These are phyloP conservation scores for Diaporthe citriasiana DNA, from an alignment of 2,329 filamentous ascomycete genomes.

Conservation along the genomic window DNA sequence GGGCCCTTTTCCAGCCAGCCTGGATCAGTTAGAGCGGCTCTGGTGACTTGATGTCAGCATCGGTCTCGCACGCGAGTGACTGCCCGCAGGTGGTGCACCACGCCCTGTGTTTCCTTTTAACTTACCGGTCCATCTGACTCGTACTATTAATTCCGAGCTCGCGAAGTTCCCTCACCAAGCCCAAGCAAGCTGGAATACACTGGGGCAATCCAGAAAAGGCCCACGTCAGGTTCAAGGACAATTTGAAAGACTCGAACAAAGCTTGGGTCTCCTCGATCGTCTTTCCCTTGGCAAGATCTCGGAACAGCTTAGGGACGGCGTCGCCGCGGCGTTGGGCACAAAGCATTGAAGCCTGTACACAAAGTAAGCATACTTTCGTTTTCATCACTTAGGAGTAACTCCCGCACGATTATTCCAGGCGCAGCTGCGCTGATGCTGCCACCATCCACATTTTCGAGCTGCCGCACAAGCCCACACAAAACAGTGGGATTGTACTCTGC, in stretches of 20 bases:
- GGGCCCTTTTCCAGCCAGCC: slow-evolving; percentile 5
- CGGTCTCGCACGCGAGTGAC: neutral
- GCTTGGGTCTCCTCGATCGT: neutral
- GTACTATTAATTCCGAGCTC: slow-evolving; percentile 3
- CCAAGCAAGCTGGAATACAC: slow-evolving; percentile 5
- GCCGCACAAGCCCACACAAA: neutral
- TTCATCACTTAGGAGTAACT: too few relatives aligned
- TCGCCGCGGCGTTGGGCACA: slow-evolving; percentile 18
- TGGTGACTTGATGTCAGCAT: neutral
- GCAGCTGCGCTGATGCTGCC: slow-evolving; percentile 2
- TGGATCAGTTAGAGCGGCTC: neutral
- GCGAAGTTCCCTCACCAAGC: slow-evolving; percentile 10
- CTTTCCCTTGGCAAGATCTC: neutral
- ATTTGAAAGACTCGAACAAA: neutral
- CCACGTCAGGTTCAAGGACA: slow-evolving; percentile 9
- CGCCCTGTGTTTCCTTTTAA: neutral
- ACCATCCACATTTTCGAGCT: slow-evolving; percentile 2
- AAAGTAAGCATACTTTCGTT: neutral
- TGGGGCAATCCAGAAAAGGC: slow-evolving; percentile 3
- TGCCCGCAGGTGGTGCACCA: neutral
- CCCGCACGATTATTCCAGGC: slow-evolving; percentile 8
- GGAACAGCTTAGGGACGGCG: slow-evolving; percentile 1
- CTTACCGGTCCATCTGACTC: slow-evolving; percentile 4
- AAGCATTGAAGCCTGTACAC: neutral
- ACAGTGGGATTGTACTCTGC: neutral